Conservation (phyloP, 495 filamentous ascomycete species). For the Corynascus novoguineensis region DNA sequence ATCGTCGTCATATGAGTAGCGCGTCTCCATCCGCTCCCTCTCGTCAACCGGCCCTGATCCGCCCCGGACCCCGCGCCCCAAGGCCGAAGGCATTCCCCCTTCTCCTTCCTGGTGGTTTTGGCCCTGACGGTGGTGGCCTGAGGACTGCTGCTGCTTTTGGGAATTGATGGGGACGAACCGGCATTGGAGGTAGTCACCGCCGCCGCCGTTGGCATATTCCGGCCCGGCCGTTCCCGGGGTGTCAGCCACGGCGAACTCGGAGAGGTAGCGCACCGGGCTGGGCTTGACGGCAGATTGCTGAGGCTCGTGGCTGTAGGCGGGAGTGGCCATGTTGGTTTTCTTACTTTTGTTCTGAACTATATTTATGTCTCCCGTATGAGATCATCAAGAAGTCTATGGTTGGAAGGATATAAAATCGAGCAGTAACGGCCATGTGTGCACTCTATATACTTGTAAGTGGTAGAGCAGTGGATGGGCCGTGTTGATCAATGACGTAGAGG, state of each 20-base stretch:
- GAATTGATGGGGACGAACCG: conserved; percentile 15
- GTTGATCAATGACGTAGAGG: conserved; percentile 14
- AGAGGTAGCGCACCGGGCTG: conserved; percentile 47
- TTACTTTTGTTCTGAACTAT: not conserved
- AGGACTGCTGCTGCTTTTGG: conserved; percentile 9
- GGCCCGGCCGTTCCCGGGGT: conserved; percentile 14
- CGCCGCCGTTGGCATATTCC: conserved; percentile 18
- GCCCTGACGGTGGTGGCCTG: conserved; percentile 20
- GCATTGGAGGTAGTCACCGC: conserved; percentile 26
- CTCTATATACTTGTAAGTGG: not conserved
- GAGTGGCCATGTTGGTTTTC: not conserved
- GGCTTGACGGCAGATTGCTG: conserved; percentile 40
- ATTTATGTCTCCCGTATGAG: too few species aligned
- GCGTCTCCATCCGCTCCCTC: conserved; percentile 13
- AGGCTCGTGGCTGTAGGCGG: conserved; percentile 11
- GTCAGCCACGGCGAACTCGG: conserved; percentile 42
- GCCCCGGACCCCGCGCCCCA: conserved; percentile 35
- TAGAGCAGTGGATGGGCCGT: not conserved
- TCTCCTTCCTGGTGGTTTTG: not conserved
- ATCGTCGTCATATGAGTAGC: not conserved
- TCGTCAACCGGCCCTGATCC: conserved; percentile 21
- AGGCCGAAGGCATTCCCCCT: conserved; percentile 27
- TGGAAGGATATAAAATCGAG: not conserved
- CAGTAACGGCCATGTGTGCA: not conserved
- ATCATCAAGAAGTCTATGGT: not conserved